phyloP scores from a whole-genome alignment of 768 basidiomycete genomes.

The Rickenella mellea region DNA sequence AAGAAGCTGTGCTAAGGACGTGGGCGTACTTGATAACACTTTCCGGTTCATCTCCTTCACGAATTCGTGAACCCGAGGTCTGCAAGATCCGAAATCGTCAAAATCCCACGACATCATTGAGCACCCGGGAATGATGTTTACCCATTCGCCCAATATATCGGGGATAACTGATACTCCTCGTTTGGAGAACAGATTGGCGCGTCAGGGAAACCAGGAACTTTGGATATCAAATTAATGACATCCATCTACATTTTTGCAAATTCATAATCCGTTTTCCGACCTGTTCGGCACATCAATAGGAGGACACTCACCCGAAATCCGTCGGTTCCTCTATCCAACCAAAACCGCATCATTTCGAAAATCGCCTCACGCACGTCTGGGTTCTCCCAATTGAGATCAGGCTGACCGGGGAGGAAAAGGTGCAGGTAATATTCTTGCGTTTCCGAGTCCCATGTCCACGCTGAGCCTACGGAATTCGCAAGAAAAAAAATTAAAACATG shows the following conservation, averaged over 20 bases:
- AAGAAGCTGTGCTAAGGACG: conserved; percentile 6
- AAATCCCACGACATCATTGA: too few relatives aligned
- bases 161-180: conserved; percentile 44
- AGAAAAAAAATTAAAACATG: not conserved
- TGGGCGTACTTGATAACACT: conserved; percentile 46
- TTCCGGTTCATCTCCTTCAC: conserved; percentile 55
- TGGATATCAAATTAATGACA: conserved; percentile 61
- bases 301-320: conserved; percentile 53
- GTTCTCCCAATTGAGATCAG: conserved; percentile 75
- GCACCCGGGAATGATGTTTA: conserved; percentile 16
- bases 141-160: conserved; percentile 52
- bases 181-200: conserved; percentile 46
- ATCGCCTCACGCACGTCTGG: conserved; percentile 43
- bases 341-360: conserved; percentile 60
- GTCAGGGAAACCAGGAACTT: conserved; percentile 54
- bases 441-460: conserved; percentile 59
- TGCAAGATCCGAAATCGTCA: conserved; percentile 14
- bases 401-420: conserved; percentile 56
- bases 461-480: conserved; percentile 34
- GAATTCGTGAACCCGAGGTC: conserved; percentile 59
- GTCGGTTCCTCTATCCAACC: conserved; percentile 67
- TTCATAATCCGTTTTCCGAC: not conserved
- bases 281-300: not conserved
- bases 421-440: conserved; percentile 70
- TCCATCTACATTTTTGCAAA: conserved; percentile 39